Evolutionary conservation across 345 rosid genomes (phyloP).

Genomic region (Bruguiera sexangula): DNA sequence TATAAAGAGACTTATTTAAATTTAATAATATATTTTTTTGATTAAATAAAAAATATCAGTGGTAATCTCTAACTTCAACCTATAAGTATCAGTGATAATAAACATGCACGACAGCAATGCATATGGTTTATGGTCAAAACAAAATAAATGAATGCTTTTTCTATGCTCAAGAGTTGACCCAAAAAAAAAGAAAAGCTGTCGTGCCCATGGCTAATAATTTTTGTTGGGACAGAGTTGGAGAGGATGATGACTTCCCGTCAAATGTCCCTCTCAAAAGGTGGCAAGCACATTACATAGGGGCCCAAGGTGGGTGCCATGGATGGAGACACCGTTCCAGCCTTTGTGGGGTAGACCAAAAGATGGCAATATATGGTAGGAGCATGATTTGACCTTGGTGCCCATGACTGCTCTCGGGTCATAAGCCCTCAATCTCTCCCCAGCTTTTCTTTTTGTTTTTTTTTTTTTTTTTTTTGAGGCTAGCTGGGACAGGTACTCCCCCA

Average conservation of each 20-base stretch:
- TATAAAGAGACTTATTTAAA: too few species aligned
- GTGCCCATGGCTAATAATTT: not conserved
- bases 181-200: not conserved
- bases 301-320: not conserved
- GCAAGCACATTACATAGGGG: not conserved
- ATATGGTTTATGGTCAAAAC: too few species aligned
- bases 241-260: not conserved
- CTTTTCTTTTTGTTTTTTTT: too few species aligned
- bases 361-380: not conserved
- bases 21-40: too few species aligned
- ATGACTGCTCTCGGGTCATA: slow-evolving; percentile 6
- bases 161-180: too few species aligned
- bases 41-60: too few species aligned
- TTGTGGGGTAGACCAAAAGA: slow-evolving; percentile 2
- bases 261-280: not conserved
- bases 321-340: slow-evolving; percentile 12
- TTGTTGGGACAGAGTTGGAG: not conserved
- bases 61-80: too few species aligned
- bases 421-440: not conserved
- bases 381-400: slow-evolving; percentile 1
- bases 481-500: too few species aligned
- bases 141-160: too few species aligned
- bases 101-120: too few species aligned
- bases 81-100: too few species aligned
- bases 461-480: too few species aligned